Conservation (phyloP, 768 basidiomycete species). For the Lentinula aciculospora region DNA sequence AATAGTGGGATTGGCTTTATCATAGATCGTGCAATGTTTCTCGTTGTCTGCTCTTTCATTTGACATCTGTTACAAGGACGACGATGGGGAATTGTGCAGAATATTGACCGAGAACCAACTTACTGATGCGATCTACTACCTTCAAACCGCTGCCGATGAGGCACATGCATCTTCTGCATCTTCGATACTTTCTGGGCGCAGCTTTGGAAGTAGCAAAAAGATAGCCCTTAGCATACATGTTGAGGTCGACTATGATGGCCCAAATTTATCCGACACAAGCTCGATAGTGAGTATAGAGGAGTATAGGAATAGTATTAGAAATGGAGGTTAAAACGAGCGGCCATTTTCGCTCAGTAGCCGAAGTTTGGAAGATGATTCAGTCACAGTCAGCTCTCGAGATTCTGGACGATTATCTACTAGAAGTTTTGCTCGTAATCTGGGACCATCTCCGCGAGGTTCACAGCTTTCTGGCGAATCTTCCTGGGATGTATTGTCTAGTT, state of each 20-base stretch:
- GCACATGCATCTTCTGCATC: slow-evolving; percentile 64
- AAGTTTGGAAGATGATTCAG: slow-evolving; percentile 64
- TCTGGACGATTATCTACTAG: slow-evolving; percentile 17
- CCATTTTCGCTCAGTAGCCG: slow-evolving; percentile 43
- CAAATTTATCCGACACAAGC: slow-evolving; percentile 83
- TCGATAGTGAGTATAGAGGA: slow-evolving; percentile 79
- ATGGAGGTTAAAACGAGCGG: slow-evolving; percentile 42
- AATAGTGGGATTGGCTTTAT: slow-evolving; percentile 7
- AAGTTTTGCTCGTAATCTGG: background rate
- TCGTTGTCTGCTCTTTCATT: slow-evolving; percentile 66
- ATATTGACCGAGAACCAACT: slow-evolving; percentile 74
- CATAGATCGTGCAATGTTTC: slow-evolving; percentile 82
- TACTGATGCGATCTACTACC: slow-evolving; percentile 85
- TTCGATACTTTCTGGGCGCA: slow-evolving; percentile 68
- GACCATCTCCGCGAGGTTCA: slow-evolving; percentile 3
- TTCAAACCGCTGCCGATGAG: slow-evolving; percentile 71
- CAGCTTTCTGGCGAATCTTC: slow-evolving; percentile 12
- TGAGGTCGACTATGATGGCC: slow-evolving; percentile 85
- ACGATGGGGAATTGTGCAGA: slow-evolving; percentile 74
- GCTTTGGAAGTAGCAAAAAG: slow-evolving; percentile 53
- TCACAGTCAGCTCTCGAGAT: slow-evolving; percentile 73
- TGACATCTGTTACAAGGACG: slow-evolving; percentile 78
- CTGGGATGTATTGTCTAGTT: slow-evolving; percentile 14
- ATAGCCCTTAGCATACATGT: slow-evolving; percentile 77
- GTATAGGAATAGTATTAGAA: slow-evolving; percentile 50